Base-by-base conservation (phyloP, 2,329 filamentous ascomycete genomes). In the Elsinoe fawcettii region DNA sequence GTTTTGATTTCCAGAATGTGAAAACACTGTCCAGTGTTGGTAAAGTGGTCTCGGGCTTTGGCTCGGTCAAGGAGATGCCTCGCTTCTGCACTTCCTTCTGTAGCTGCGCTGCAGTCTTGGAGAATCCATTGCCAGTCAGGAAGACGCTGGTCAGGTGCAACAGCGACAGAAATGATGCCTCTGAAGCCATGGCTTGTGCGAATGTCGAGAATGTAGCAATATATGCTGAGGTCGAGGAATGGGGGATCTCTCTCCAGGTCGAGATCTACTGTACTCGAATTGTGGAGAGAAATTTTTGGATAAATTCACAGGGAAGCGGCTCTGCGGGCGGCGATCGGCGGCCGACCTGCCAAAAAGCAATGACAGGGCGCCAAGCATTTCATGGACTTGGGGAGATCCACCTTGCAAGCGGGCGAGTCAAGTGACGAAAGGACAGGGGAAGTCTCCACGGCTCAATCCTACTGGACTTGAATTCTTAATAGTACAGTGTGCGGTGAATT, bases 71-170 rank as follows among this genome's bases (percentile, higher is more conserved):
- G 7, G 60, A 36, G 20, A 67, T 43, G 22, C 63, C 66, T n/a
- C 66, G 63, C 47, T 64, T 65, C 55, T 64, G 61, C 12, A 68
- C 67, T 54, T 71, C 67, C 34, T 66, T 66, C 30, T 64, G 49
- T 16, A 71, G 59, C 3, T 66, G 62, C 25, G 60, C 61, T 27
- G 66, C 60, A 2, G 67, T 66, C 60, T 69, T 67, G 22, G 60
- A 60, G 60, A 66, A 70, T 18, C 67, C 67, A 47, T 69, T 61
- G 47, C 64, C 62, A 32, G 64, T 60, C 47, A 71, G 60, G 59
- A 69, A 68, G 49, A 65, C 53, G 25, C 53, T 58, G 18, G 59
- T 57, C 9, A 61, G 54, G 51, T 53, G 58, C 5, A 61, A 56
- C 2, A 61, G 49, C 12, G 56, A 27, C 34, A 22, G 9, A 3